Evolutionary conservation across 1,284 basidiomycete species (phyloP), one percentile per base, ranked within the genome.

Genomic region (Ustilago xerochloae): DNA sequence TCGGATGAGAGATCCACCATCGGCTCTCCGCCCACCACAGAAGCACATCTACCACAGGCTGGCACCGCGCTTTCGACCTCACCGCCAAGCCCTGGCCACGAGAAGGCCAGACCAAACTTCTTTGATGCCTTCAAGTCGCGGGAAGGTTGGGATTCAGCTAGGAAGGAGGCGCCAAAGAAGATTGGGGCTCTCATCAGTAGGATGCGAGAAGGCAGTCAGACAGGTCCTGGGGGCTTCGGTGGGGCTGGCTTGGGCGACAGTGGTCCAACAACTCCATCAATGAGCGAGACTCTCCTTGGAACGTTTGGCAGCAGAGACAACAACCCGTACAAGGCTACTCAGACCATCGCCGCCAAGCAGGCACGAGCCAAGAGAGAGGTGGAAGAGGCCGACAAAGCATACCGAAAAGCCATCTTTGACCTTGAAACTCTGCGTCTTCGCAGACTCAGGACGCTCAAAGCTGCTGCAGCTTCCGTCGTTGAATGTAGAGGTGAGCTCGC

Each of bases 321-420:
- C 43, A 57, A 70, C 15, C 55, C 68, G 18, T 65, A 65, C 59
- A 71, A 69, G 38, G 63, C 62, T 10, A 65, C 62, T 12, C 81
- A 82, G 33, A 59, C 53, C 18, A 63, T 82, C 29, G 80, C 79
- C 0, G 56, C 78, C 3, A 82, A 81, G 58, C 75, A 68, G 49
- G 76, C 77, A 20, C 71, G 76, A 28, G 78, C 73, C 1, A 80
- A 81, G 61, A 71, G 81, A 10, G 81, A 83, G 60, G 61, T 77
- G 35, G 75, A 81, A 1, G 82, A 84, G 32, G 61, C 84, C 91
- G 95, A 98, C 85, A 92, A 91, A 83, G 93, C 94, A 66, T 99
- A 98, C 79, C 89, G 96, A 30, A 91, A 91, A 73, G 93, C 90
- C 33, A 90, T 99, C 29, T 92, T 97, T 85, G 93, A 94, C 89